Evolutionary conservation across 768 basidiomycete species (phyloP), one percentile per base, ranked within the genome.

Genomic region (Vishniacozyma victoriae): DNA sequence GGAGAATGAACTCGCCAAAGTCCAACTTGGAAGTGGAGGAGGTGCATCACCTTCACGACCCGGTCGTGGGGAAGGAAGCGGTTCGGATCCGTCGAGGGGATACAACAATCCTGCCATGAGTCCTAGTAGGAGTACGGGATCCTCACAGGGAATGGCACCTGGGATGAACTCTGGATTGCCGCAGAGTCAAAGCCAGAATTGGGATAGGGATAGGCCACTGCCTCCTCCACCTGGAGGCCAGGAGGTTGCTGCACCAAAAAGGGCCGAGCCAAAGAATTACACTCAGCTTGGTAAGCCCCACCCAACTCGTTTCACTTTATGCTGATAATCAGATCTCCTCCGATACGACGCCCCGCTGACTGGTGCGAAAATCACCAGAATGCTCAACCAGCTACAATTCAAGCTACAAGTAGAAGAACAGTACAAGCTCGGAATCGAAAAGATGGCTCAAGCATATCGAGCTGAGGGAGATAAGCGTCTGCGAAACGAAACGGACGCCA

Each of bases 321-420:
- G 23, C 35, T 23, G 20, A 23, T 40, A 4, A 4, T 19, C 29
- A 78, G 95, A 99, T 77, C 76, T 99, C 54, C 89, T 95, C 73
- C 92, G 92, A 75, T 91, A 91, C 55, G 95, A 99, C 75, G 92
- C 92, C 37, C 92, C 93, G 14, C 82, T 93, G 67, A 91, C 90
- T 16, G 85, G 92, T 1, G 85, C 87, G 59, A 97, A 93, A 77
- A 97, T 99, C 70, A 87, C 90, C 35, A 82, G 82, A 60, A 96
- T 97, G 92, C 81, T 97, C 41, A 92, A 96, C 73, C 92, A 96
- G 73, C 83, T 99, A 54, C 92, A 97, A 74, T 99, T 96, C 81
- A 99, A 99, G 76, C 82, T 96, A 46, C 88, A 93, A 72, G 89
- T 99, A 56, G 95, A 99, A 74, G 81, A 86, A 76, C 91, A 97